A percentile compares a stretch with the other conserved stretches of the same genome.
Evolutionary conservation across 805 yeast genomes (phyloP).

Genomic region (Candida krabiensis): DNA sequence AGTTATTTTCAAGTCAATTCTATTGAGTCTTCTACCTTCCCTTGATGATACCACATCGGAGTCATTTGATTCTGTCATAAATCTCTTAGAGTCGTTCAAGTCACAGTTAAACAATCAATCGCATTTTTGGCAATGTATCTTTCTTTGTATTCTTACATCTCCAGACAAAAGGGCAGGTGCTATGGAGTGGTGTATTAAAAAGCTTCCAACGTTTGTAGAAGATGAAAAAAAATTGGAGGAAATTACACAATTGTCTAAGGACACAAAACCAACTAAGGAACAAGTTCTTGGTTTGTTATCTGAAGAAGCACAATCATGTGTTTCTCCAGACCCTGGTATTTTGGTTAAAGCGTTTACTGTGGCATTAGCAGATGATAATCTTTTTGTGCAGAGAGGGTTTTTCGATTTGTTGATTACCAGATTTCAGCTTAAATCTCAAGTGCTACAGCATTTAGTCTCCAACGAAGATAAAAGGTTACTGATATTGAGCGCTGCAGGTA

Average conservation of each 20-base stretch:
- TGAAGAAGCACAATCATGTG: constrained; percentile 54
- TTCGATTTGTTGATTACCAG: constrained; percentile 74
- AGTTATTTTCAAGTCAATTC: constrained; percentile 62
- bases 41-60: constrained; percentile 93
- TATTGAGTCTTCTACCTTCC: constrained; percentile 79
- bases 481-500: constrained; percentile 60
- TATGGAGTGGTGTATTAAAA: constrained; percentile 66
- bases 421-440: constrained; percentile 62
- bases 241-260: not conserved
- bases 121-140: constrained; percentile 85
- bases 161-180: constrained; percentile 85
- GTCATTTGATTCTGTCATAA: constrained; percentile 60
- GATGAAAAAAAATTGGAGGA: constrained; percentile 6
- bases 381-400: constrained; percentile 84
- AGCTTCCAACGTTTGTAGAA: constrained; percentile 56
- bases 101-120: constrained; percentile 59
- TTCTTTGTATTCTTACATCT: constrained; percentile 70
- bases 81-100: constrained; percentile 60
- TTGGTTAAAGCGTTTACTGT: constrained; percentile 70
- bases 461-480: constrained; percentile 56
- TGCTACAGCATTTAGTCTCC: constrained; percentile 48
- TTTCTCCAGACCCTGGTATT: constrained; percentile 78
- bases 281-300: constrained; percentile 24
- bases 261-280: constrained; percentile 21
- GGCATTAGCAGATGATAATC: constrained; percentile 64